phyloP scores from a whole-genome alignment of 2,329 filamentous ascomycete genomes.

The Diaporthe aspalathi region DNA sequence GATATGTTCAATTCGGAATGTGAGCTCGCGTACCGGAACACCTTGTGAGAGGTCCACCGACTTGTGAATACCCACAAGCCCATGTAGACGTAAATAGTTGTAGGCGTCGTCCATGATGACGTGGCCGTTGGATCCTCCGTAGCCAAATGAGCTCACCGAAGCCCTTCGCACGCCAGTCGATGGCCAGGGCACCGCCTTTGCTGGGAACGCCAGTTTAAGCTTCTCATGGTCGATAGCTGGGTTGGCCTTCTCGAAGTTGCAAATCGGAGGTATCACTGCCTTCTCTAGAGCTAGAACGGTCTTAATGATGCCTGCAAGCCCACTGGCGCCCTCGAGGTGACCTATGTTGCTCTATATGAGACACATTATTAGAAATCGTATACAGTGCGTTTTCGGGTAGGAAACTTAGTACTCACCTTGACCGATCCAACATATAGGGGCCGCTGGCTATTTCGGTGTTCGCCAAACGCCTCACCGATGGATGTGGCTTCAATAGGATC shows the following conservation, averaged over 20 bases:
- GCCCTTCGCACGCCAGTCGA: constrained; percentile 13
- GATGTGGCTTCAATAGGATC: constrained; percentile 58
- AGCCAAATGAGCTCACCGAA: constrained; percentile 27
- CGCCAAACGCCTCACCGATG: constrained; percentile 50
- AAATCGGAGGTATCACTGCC: constrained; percentile 61
- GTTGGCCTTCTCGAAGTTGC: constrained; percentile 62
- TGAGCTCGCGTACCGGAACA: neutral
- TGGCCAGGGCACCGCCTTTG: constrained; percentile 10
- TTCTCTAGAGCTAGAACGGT: constrained; percentile 62
- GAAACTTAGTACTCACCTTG: constrained; percentile 41
- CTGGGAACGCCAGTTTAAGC: neutral
- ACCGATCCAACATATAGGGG: constrained; percentile 50
- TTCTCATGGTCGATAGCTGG: constrained; percentile 39
- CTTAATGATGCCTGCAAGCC: constrained; percentile 64
- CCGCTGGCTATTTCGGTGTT: constrained; percentile 41
- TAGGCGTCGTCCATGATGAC: constrained; percentile 8
- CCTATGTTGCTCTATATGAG: constrained; percentile 52
- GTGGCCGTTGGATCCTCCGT: constrained; percentile 24
- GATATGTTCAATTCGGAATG: neutral
- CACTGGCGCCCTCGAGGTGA: constrained; percentile 62
- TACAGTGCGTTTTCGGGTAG: too few species aligned
- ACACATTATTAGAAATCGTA: too few species aligned
- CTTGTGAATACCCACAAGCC: constrained; percentile 1
- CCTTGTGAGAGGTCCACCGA: neutral
- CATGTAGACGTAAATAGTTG: constrained; percentile 3